These are phyloP conservation scores for Scutellaria galericulata DNA, from an alignment of 257 asterid genomes.

Conservation along the genomic window DNA sequence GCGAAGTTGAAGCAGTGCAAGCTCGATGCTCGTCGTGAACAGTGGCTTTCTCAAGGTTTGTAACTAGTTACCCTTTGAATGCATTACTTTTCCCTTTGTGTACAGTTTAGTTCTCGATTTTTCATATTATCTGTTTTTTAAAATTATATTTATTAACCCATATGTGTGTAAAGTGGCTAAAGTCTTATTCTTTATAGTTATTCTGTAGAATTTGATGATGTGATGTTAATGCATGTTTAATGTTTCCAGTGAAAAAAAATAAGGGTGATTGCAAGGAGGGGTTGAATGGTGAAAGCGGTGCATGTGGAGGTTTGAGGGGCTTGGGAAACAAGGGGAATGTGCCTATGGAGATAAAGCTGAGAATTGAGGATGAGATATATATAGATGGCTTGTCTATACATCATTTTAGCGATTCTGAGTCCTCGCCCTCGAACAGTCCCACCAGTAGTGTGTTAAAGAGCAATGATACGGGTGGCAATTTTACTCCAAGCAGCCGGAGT, in stretches of 20 bases:
- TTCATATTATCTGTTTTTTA: not conserved
- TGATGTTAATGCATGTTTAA: conserved; percentile 22
- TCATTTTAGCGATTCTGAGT: conserved; percentile 63
- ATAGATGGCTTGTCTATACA: conserved; percentile 45
- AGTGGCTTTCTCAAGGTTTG: conserved; percentile 96
- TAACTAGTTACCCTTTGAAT: conserved; percentile 5
- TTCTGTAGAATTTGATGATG: conserved; percentile 31
- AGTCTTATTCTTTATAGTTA: conserved; percentile 3
- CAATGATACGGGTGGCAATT: conserved; percentile 61
- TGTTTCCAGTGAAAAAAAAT: conserved; percentile 62
- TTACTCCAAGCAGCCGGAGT: conserved; percentile 63
- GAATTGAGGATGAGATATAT: conserved; percentile 50
- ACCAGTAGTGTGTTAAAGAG: conserved; percentile 66
- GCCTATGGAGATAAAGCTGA: conserved; percentile 53
- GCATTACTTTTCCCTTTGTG: not conserved
- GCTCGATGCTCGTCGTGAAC: conserved; percentile 94
- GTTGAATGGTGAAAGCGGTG: conserved; percentile 41
- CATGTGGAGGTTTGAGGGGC: conserved; percentile 26
- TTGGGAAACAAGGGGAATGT: conserved; percentile 38
- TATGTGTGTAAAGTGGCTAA: not conserved
- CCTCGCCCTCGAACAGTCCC: conserved; percentile 67
- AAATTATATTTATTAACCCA: not conserved
- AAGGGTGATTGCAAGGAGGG: conserved; percentile 64
- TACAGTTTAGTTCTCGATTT: not conserved
- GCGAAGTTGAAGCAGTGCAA: conserved; percentile 95